Evolutionary conservation across 257 asterid species (phyloP).

Genomic region (Catharanthus roseus): DNA sequence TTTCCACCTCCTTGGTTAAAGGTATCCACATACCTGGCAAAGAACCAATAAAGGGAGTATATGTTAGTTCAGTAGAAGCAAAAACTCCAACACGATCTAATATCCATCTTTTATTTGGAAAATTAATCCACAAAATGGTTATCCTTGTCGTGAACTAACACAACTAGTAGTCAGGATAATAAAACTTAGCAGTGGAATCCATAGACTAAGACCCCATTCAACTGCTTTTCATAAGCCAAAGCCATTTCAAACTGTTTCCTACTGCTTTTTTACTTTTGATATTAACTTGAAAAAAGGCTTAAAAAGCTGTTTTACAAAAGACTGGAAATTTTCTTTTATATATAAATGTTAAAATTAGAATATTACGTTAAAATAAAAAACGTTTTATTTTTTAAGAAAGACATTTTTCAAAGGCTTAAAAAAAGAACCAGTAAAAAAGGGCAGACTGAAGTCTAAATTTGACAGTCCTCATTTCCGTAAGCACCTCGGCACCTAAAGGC

Average conservation of each 20-base stretch:
- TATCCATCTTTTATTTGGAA: background rate
- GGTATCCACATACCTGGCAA: constrained; percentile 40
- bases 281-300: too few species aligned
- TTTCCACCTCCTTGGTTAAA: constrained; percentile 70
- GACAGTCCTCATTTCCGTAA: background rate
- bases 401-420: background rate
- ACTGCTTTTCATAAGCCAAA: background rate
- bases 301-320: background rate
- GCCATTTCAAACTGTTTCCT: background rate
- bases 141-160: background rate
- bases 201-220: background rate
- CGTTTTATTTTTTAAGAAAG: background rate
- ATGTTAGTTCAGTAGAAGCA: background rate
- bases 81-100: background rate
- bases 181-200: background rate
- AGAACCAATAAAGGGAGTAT: constrained; percentile 3
- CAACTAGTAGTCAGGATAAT: background rate
- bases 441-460: background rate
- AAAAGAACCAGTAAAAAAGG: background rate
- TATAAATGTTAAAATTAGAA: background rate
- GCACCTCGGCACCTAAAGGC: background rate
- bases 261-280: background rate
- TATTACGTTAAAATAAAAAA: too few species aligned
- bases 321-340: background rate
- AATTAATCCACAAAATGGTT: background rate